phyloP scores from a whole-genome alignment of 2,329 filamentous ascomycete genomes.

The Penicillium sp. region DNA sequence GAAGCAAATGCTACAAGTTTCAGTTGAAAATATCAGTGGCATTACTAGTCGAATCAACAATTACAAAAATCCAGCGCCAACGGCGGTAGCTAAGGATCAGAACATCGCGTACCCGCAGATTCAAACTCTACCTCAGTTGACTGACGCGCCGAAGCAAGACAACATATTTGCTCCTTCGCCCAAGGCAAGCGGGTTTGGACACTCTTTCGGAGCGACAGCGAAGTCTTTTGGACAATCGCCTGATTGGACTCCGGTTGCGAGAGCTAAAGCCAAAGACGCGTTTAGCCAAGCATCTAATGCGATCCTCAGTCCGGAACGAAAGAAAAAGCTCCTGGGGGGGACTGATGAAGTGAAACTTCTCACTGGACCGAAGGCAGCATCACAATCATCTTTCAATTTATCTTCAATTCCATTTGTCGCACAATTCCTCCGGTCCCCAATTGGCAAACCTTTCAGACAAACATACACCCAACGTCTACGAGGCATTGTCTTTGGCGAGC shows the following conservation, averaged over 20 bases:
- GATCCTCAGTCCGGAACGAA: constrained; percentile 38
- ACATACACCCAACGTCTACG: constrained; percentile 63
- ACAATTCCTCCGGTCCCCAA: constrained; percentile 45
- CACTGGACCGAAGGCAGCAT: constrained; percentile 20
- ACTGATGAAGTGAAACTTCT: constrained; percentile 37
- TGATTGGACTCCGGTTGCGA: constrained; percentile 41
- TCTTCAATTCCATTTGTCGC: constrained; percentile 49
- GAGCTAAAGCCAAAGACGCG: constrained; percentile 34
- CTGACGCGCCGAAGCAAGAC: constrained; percentile 46
- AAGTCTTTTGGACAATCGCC: constrained; percentile 45
- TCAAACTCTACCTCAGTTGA: constrained; percentile 48
- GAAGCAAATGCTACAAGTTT: constrained; percentile 70
- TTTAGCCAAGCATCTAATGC: constrained; percentile 37
- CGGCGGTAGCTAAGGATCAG: constrained; percentile 42
- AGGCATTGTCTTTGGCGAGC: constrained; percentile 67
- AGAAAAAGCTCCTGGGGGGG: constrained; percentile 33
- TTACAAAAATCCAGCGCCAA: constrained; percentile 45
- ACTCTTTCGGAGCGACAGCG: constrained; percentile 42
- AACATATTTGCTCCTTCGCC: constrained; percentile 45
- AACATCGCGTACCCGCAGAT: constrained; percentile 27
- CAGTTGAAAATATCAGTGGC: constrained; percentile 64
- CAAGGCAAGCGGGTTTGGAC: constrained; percentile 33
- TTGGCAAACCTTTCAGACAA: constrained; percentile 68
- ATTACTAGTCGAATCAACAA: constrained; percentile 66
- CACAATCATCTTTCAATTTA: constrained; percentile 38